Conservation (phyloP, 2,329 filamentous ascomycete genomes). For the Phaeophleospora eucalypticola region DNA sequence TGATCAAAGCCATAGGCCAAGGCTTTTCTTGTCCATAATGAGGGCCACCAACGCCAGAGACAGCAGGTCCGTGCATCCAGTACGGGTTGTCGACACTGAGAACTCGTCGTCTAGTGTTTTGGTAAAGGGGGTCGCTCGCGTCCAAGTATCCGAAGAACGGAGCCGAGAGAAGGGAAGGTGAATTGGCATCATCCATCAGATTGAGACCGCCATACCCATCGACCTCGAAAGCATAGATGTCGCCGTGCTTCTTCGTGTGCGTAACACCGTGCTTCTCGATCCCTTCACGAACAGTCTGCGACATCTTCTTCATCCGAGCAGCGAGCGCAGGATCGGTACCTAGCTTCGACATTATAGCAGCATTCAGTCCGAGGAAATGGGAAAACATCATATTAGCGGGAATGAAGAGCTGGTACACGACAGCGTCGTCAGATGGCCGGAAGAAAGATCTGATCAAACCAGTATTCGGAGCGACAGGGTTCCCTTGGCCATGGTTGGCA, state of each 20-base stretch:
- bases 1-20: slow-evolving; percentile 48
- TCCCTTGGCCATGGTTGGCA: slow-evolving; percentile 42
- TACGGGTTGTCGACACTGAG: slow-evolving; percentile 44
- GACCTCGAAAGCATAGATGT: slow-evolving; percentile 45
- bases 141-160: slow-evolving; percentile 15
- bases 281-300: slow-evolving; percentile 7
- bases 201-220: slow-evolving; percentile 45
- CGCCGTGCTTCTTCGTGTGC: slow-evolving; percentile 33
- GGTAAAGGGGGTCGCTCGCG: slow-evolving; percentile 36
- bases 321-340: slow-evolving; percentile 23
- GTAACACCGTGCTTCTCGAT: slow-evolving; percentile 35
- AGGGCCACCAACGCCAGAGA: slow-evolving; percentile 45
- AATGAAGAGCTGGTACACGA: slow-evolving; percentile 46
- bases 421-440: slow-evolving; percentile 46
- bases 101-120: slow-evolving; percentile 40
- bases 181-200: slow-evolving; percentile 67
- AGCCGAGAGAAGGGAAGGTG: slow-evolving; percentile 56
- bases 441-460: slow-evolving; percentile 46
- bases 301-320: slow-evolving; percentile 10
- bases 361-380: slow-evolving; percentile 53
- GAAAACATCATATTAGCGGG: slow-evolving; percentile 66
- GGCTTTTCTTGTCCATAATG: slow-evolving; percentile 41
- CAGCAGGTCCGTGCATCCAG: slow-evolving; percentile 45
- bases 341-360: slow-evolving; percentile 37
- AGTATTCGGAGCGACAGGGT: slow-evolving; percentile 42